Conservation (phyloP, 768 basidiomycete genomes). For the Crepidotus variabilis region DNA sequence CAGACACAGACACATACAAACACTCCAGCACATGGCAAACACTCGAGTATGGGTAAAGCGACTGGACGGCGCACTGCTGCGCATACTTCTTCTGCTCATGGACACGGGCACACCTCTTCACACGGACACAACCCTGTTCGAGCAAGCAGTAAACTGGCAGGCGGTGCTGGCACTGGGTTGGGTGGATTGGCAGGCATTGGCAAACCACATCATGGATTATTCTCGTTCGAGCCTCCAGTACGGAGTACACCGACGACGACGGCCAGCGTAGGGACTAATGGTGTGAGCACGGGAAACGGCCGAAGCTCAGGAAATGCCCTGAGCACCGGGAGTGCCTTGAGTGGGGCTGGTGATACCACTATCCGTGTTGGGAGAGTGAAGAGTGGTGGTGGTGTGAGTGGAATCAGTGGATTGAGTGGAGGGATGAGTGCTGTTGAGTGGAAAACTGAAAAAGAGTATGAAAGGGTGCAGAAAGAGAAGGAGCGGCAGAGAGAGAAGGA, state of each 20-base stretch:
- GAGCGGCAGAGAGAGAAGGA: conserved; percentile 24
- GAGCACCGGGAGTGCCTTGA: too few relatives aligned
- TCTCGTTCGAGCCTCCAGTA: conserved; percentile 67
- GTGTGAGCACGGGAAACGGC: conserved; percentile 2
- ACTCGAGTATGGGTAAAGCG: not conserved
- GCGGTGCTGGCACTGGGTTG: conserved; percentile 19
- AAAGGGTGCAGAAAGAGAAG: conserved; percentile 23
- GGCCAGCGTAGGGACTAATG: not conserved
- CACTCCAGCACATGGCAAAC: not conserved
- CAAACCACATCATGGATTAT: conserved; percentile 51
- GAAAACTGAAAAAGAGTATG: conserved; percentile 25
- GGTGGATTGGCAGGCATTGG: conserved; percentile 29
- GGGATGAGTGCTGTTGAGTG: conserved; percentile 8
- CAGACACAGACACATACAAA: conserved; percentile 20
- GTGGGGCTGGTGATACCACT: too few relatives aligned
- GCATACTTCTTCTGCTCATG: not conserved
- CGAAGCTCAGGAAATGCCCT: not conserved
- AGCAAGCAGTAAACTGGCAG: conserved; percentile 7
- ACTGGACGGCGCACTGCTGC: not conserved
- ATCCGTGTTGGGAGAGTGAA: not conserved
- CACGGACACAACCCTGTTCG: conserved; percentile 26
- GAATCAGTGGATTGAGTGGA: not conserved
- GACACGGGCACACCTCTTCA: conserved; percentile 9
- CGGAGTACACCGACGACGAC: conserved; percentile 39
- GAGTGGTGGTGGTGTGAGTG: not conserved